Evolutionary conservation across 2,329 filamentous ascomycete genomes (phyloP), one percentile per base, ranked within the genome.

Genomic region (Monilinia fructicola): DNA sequence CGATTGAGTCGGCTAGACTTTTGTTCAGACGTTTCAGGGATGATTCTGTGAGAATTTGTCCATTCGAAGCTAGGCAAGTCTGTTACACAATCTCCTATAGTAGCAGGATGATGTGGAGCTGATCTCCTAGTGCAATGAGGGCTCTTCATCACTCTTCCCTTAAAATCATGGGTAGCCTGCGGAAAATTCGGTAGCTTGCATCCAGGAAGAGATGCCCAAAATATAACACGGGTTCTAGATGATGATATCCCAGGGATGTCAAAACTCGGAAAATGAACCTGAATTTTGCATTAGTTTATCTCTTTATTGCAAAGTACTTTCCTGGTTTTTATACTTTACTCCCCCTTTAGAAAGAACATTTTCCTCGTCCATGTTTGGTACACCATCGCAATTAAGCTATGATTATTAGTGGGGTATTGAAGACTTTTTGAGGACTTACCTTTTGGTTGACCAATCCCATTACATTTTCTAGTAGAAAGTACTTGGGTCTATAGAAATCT

Each of bases 381-480:
- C n/a, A 23, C 35, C 28, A 26, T 9, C 35, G 7, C 14, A 65
- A 38, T 53, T 16, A 23, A 31, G 61, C 64, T 63, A 64, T 62
- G 21, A 40, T 28, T 52, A 7, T 46, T 14, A 40, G 3, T 54
- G 35, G 65, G 23, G 40, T 28, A 11, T 26, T 16, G 3, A 23
- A 46, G 3, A 1, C 1, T n/a, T 14, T 7, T 2, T 5, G 55
- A 26, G 9, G 5, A 60, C 59, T 60, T 56, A 68, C 69, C 18
- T 44, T 52, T 52, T 69, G 65, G 7, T 52, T 2, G 2, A 70
- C 44, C 2, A 73, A 10, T 1, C 62, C 69, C 23, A 14, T 21
- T 18, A 73, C 73, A 67, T 75, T 75, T 38, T 74, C 72, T 3
- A 75, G 44, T 0, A 73, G 65, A 38, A 71, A 69, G 42, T 74